Evolutionary conservation across 371 early-diverging fungal species (phyloP), one percentile per base, ranked within the genome.

Genomic region (Rhizopus delemar): DNA sequence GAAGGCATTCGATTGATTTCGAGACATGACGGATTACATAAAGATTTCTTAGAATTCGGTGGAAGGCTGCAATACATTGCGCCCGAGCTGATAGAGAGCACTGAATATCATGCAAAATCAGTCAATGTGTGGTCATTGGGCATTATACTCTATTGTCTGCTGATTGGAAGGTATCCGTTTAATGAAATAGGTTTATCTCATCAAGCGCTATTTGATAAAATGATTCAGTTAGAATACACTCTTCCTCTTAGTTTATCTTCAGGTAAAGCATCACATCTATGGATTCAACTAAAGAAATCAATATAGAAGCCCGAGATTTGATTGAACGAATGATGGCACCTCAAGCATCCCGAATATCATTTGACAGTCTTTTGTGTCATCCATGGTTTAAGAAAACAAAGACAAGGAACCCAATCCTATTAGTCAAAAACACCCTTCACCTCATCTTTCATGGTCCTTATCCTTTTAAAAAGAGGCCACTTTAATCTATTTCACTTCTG

Each of bases 41-140:
- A 56, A 51, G 64, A 65, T 48, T 62, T 51, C 7, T 36, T 63
- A 31, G 49, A 53, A 45, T 65, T 71, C 45, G 49, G 51, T 51
- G 68, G 66, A 69, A 69, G 62, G 15, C 46, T 56, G 29, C 78
- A 78, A 43, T 78, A 73, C 41, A 62, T 79, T 22, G 70, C 79
- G n/a, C 79, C 79, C 3, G 79, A 79, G 39, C 39, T 72, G 35
- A 59, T 41, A 5, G n/a, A 52, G 9, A 33, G 46, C 16, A 5
- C 56, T 2, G 15, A 29, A 4, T 72, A 65, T 46, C 39, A 63
- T 33, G 35, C 60, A 38, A 57, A 59, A 22, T 38, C 58, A 39
- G 63, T 59, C 0, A 69, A 73, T 53, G 68, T 77, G 7, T 80
- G 80, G 80, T 57, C 69, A n/a, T 53, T 80, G 4, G 80, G 80